Percentiles rank a stretch among this genome's conserved stretches.
phyloP scores from a whole-genome alignment of 192 early-diverging fungal genomes.

The Gaertneriomyces sp. region DNA sequence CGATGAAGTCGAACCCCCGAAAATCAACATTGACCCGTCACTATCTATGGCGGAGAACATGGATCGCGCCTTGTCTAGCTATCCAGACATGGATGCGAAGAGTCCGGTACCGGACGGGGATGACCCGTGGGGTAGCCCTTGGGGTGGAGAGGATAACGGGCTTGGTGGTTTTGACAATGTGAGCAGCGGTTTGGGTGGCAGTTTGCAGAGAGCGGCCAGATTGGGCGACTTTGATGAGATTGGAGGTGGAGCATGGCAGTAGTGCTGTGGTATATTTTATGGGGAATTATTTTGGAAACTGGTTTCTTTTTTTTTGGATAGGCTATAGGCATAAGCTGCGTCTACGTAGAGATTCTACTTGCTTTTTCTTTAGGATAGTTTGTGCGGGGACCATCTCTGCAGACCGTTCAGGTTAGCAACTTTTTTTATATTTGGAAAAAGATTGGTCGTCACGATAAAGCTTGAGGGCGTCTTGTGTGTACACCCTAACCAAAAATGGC shows the following conservation, averaged over 20 bases:
- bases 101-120: neutral
- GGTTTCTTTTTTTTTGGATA: neutral
- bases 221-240: constrained; percentile 5
- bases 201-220: neutral
- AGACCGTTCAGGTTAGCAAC: neutral
- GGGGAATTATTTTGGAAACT: neutral
- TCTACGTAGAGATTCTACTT: neutral
- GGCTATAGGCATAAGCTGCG: neutral
- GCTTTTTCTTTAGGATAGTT: neutral
- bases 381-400: neutral
- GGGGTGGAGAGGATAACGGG: neutral
- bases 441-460: neutral
- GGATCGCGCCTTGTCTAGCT: constrained; percentile 9
- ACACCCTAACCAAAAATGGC: no score
- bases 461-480: no score
- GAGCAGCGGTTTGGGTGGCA: neutral
- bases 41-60: constrained; percentile 19
- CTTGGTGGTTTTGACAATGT: neutral
- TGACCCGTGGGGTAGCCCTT: constrained; percentile 9
- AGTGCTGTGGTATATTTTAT: neutral
- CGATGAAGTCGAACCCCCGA: neutral
- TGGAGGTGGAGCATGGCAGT: constrained; percentile 10
- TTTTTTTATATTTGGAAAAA: neutral
- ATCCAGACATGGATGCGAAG: neutral
- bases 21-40: constrained; percentile 12